Percentiles rank a stretch among this genome's conserved stretches.
Evolutionary conservation across 805 yeast genomes (phyloP).

Genomic region (Kodamaea lidongshanica): DNA sequence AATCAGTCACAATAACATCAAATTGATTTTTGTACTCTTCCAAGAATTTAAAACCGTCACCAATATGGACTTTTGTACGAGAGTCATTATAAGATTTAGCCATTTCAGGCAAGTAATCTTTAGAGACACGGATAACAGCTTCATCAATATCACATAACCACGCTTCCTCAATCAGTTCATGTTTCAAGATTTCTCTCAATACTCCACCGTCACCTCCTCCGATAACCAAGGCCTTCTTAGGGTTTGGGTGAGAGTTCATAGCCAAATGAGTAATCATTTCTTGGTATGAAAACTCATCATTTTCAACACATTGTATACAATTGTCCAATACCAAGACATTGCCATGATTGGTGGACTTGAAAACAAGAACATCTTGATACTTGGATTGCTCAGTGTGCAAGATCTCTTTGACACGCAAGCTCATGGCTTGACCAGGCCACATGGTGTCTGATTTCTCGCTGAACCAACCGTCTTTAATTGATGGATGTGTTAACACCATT

Average conservation of each 20-base stretch:
- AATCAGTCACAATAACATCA: conserved; percentile 94
- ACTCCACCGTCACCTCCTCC: conserved; percentile 99
- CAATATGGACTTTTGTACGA: conserved; percentile 83
- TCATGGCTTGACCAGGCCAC: conserved; percentile 99
- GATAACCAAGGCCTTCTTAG: conserved; percentile 86
- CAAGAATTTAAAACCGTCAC: conserved; percentile 96
- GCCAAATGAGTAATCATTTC: conserved; percentile 97
- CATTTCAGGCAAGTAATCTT: conserved; percentile 84
- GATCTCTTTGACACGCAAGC: conserved; percentile 78
- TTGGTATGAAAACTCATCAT: conserved; percentile 96
- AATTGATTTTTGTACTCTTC: conserved; percentile 76
- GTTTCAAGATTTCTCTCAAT: conserved; percentile 88
- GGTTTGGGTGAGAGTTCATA: conserved; percentile 87
- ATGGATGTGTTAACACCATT: conserved; percentile 43
- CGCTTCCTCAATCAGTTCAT: conserved; percentile 79
- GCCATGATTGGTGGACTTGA: conserved; percentile 90
- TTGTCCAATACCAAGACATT: conserved; percentile 92
- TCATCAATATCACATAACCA: conserved; percentile 93
- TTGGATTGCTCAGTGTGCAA: conserved; percentile 79
- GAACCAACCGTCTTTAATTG: conserved; percentile 88
- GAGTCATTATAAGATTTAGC: conserved; percentile 80
- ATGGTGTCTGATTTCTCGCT: conserved; percentile 89
- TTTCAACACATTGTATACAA: conserved; percentile 92
- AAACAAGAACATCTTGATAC: conserved; percentile 90
- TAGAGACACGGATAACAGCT: conserved; percentile 80